Conservation (phyloP, 2,329 filamentous ascomycete genomes). For the Diaporthe destruens region DNA sequence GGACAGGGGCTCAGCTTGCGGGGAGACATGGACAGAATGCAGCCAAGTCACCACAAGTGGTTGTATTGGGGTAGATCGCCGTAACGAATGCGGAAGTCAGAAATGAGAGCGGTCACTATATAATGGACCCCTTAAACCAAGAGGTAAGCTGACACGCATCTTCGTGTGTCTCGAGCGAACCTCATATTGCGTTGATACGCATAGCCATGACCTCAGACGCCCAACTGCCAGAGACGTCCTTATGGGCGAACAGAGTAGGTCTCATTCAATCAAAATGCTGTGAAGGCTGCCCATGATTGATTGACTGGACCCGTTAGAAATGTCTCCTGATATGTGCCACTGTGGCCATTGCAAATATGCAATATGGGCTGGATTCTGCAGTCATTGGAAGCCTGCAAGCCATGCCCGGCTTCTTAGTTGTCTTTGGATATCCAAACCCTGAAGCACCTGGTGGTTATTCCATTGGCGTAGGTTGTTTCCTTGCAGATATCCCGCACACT, state of each 20-base stretch:
- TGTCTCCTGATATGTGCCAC: conserved; percentile 60
- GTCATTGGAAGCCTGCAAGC: conserved; percentile 60
- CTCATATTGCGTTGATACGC: background rate
- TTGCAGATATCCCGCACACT: accelerated
- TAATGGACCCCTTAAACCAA: background rate
- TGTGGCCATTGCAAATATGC: conserved; percentile 63
- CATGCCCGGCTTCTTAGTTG: conserved; percentile 64
- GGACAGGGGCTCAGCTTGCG: background rate
- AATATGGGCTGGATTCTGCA: conserved; percentile 64
- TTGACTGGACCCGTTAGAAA: conserved; percentile 48
- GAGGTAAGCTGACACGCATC: background rate
- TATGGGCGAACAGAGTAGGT: conserved; percentile 51
- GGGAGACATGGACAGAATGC: background rate
- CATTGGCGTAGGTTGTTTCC: conserved; percentile 52
- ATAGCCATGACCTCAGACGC: conserved; percentile 43
- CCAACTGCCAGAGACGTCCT: conserved; percentile 50
- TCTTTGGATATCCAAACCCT: conserved; percentile 63
- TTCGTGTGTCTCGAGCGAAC: conserved; percentile 48
- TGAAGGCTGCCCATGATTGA: too few species aligned
- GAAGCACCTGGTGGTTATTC: conserved; percentile 52
- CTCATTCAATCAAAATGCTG: accelerated
- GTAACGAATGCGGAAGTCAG: conserved; percentile 12
- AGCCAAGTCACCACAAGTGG: background rate
- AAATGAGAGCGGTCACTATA: conserved; percentile 11
- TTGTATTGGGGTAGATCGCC: conserved; percentile 19